Evolutionary conservation across 2,329 filamentous ascomycete genomes (phyloP).

Genomic region (Hymenoscyphus salicellus): DNA sequence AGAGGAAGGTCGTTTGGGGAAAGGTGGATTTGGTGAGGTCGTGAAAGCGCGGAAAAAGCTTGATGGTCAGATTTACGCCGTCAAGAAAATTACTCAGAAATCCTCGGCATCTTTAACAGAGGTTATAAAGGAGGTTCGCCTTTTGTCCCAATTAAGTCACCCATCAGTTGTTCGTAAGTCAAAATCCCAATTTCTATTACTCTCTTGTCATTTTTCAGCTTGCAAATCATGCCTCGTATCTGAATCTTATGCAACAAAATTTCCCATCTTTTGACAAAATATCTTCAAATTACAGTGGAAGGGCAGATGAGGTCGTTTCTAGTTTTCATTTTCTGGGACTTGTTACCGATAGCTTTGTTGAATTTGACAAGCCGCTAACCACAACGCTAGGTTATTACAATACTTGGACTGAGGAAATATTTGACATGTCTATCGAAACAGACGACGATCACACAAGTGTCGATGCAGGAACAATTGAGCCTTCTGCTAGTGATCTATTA

Average conservation of each 20-base stretch:
- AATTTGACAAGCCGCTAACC: neutral
- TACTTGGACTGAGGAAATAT: conserved; percentile 82
- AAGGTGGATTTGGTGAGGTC: conserved; percentile 93
- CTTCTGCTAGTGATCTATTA: conserved; percentile 24
- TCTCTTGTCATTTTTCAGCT: neutral
- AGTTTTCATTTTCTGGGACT: neutral
- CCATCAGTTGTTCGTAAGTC: conserved; percentile 55
- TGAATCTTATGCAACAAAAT: neutral
- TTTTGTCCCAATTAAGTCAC: conserved; percentile 90
- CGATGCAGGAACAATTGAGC: conserved; percentile 38
- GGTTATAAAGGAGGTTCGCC: conserved; percentile 77
- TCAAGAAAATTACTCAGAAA: conserved; percentile 91
- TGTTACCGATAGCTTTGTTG: neutral
- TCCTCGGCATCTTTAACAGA: conserved; percentile 77
- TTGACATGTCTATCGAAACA: conserved; percentile 47
- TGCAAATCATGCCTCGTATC: neutral
- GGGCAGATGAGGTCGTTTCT: neutral
- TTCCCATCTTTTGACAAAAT: neutral
- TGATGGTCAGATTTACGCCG: conserved; percentile 88
- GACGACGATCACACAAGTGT: conserved; percentile 55
- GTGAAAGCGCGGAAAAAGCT: conserved; percentile 93
- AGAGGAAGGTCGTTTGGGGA: conserved; percentile 83
- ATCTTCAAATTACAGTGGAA: neutral
- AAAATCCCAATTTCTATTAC: neutral
- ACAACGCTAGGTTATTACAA: conserved; percentile 75